Base-by-base conservation (phyloP, 257 asterid genomes). In the Eustoma russellianum region DNA sequence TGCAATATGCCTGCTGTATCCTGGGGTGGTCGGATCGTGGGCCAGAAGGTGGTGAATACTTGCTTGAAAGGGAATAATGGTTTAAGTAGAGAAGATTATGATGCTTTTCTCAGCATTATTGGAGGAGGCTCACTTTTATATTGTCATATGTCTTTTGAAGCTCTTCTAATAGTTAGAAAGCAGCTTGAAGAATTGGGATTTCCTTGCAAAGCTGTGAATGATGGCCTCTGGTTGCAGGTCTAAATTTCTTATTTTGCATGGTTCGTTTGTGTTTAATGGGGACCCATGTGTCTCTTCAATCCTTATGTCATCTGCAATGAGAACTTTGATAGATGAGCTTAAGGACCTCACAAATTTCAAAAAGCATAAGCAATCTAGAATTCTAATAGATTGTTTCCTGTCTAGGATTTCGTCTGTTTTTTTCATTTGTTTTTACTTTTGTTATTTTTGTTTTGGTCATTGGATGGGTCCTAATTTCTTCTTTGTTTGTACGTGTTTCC, bases 151-250 rank as follows among this genome's bases (percentile, higher is more conserved):
- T 82, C 98, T 54, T 91, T 91, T 68, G 98, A 91, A 78, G 86
- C 89, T 45, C 93, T 91, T 68, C 74, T 91, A 61, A 79, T 74
- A 77, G 93, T 80, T 52, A 82, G 94, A 77, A 91, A 77, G 72
- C 94, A 75, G 77, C 97, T 91, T 62, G 98, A 91, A 77, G 98
- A 91, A 74, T 68, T 87, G 83, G 97, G 88, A 58, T 91, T 87
- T 69, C 95, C 97, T 62, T 82, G 98, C 93, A 87, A 88, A 80
- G 93, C 95, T 59, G 86, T 84, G 72, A 85, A 91, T 72, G 98
- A 87, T 72, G 98, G 95, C 65, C 79, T 88, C 59, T 91, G 98
- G 98, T 75, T 91, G 71, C 95, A 91, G 98, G 96, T 91, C 55
- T 70, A 18, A 45, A 59, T 46, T 72, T 58, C 50, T 55, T 17